Conservation (phyloP, 768 basidiomycete species). For the Daedaleopsis nitida region DNA sequence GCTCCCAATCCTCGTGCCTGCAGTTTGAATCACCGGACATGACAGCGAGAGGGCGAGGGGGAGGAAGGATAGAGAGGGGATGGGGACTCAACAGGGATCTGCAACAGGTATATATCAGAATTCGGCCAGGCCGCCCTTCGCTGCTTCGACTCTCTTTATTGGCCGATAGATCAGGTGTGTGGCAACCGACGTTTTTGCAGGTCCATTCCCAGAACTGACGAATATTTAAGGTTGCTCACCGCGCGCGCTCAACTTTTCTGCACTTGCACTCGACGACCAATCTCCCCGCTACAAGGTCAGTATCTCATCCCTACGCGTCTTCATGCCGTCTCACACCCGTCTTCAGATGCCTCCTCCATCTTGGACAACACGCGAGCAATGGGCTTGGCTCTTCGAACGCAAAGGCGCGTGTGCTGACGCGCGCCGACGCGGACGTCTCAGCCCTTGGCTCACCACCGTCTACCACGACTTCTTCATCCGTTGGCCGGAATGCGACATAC, state of each 20-base stretch:
- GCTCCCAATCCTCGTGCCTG: background rate
- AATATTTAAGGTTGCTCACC: too few species aligned
- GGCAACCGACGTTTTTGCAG: too few species aligned
- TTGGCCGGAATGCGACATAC: background rate
- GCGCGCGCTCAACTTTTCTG: too few species aligned
- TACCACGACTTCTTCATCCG: constrained; percentile 1
- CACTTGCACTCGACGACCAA: too few species aligned
- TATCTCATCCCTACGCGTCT: too few species aligned
- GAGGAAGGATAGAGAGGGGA: background rate
- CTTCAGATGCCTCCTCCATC: background rate
- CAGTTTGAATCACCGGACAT: background rate
- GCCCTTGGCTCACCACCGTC: background rate
- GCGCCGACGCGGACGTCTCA: background rate
- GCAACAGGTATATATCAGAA: background rate
- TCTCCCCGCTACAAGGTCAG: too few species aligned
- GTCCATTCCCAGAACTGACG: too few species aligned
- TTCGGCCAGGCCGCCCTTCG: too few species aligned
- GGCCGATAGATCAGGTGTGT: too few species aligned
- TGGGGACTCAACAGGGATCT: background rate
- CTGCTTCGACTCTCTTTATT: too few species aligned
- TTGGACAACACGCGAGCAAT: background rate
- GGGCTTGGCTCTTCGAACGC: background rate
- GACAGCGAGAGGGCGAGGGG: background rate
- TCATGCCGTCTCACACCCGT: too few species aligned
- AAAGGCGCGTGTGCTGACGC: background rate